Conservation (phyloP, 2,329 filamentous ascomycete genomes). For the Pseudogymnoascus sp. region DNA sequence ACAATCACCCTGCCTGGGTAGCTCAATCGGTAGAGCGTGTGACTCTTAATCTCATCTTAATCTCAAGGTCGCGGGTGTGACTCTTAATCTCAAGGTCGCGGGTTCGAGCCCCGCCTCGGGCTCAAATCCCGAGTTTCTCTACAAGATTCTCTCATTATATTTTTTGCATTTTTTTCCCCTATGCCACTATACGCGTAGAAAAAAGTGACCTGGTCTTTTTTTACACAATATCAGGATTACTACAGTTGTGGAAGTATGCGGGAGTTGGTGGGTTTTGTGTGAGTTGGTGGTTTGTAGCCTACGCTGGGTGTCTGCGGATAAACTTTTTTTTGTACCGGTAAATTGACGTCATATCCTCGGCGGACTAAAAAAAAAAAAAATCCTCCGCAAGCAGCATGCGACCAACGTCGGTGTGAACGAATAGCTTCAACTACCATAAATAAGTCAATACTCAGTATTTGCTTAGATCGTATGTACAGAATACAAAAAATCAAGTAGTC, state of each 20-base stretch:
- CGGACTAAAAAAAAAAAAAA: background rate
- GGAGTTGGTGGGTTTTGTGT: background rate
- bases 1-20: conserved; percentile 28
- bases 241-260: background rate
- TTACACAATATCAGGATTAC: background rate
- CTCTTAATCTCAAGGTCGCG: conserved; percentile 33
- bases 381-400: background rate
- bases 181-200: background rate
- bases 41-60: too few species aligned
- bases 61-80: conserved; percentile 34
- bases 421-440: background rate
- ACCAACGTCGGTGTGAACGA: background rate
- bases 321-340: background rate
- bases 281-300: background rate
- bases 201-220: background rate
- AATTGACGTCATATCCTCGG: background rate
- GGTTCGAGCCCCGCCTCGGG: conserved; percentile 7
- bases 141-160: background rate
- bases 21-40: conserved; percentile 67
- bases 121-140: conserved; percentile 6
- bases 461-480: background rate
- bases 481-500: background rate
- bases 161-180: background rate
- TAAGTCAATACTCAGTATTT: background rate
- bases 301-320: background rate